phyloP scores from a whole-genome alignment of 148 eudicot species.

The Mesembryanthemum crystallinum region DNA sequence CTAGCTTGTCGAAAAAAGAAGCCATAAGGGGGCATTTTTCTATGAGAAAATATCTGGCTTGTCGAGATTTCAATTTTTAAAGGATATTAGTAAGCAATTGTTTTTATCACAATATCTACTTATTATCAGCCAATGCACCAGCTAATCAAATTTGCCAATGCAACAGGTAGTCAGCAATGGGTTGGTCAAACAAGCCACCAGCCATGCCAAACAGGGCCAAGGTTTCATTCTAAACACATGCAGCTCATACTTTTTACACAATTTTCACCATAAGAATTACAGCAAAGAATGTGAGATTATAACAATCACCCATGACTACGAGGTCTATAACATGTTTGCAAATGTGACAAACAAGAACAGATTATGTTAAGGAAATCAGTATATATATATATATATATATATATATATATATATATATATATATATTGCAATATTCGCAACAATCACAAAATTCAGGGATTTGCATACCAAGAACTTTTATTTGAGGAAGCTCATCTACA shows the following conservation, averaged over 20 bases:
- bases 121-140: too few species aligned
- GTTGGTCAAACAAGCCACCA: too few species aligned
- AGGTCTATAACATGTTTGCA: neutral
- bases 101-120: too few species aligned
- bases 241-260: neutral
- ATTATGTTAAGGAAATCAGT: too few species aligned
- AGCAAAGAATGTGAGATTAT: neutral
- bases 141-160: too few species aligned
- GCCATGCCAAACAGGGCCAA: neutral
- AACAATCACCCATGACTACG: neutral
- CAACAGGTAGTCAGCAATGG: too few species aligned
- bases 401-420: neutral
- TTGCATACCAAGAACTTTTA: constrained; percentile 54
- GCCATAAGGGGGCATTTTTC: too few species aligned
- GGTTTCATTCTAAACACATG: neutral
- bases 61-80: too few species aligned
- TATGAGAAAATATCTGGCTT: too few species aligned
- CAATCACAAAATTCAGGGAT: neutral
- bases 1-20: too few species aligned
- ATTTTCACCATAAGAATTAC: neutral
- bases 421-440: neutral
- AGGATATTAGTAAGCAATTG: too few species aligned
- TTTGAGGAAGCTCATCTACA: constrained; percentile 46
- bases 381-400: neutral
- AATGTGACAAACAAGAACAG: neutral